Conservation (phyloP, 495 filamentous ascomycete genomes). For the Tuber calosporum region DNA sequence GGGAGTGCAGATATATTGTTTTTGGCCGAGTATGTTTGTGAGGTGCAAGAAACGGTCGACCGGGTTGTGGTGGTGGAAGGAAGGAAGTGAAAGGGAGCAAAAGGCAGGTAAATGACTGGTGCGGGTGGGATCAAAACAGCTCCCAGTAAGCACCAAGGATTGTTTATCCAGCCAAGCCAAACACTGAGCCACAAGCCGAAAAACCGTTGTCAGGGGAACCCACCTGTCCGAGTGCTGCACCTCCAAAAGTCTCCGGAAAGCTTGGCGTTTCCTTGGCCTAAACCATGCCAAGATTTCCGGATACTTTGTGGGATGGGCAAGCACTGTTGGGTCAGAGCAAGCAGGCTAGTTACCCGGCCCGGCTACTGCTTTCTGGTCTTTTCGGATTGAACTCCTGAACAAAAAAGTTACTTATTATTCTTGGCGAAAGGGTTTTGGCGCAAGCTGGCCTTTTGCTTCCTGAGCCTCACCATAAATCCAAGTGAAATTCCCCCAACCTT, state of each 20-base stretch:
- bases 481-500: constrained; percentile 8
- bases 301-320: no score
- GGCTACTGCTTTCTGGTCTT: not conserved
- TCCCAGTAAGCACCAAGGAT: not conserved
- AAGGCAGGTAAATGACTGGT: not conserved
- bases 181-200: not conserved
- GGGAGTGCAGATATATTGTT: not conserved
- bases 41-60: constrained; percentile 1
- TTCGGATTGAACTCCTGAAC: not conserved
- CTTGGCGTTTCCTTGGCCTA: no score
- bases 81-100: not conserved
- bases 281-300: no score
- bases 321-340: no score
- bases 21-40: not conserved
- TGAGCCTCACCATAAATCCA: constrained; percentile 37
- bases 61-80: not conserved
- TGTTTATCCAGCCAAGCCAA: not conserved
- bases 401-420: not conserved
- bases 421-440: constrained; percentile 29
- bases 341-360: not conserved
- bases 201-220: not conserved
- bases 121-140: not conserved
- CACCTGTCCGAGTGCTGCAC: no score
- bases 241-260: no score
- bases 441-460: constrained; percentile 38